phyloP scores from a whole-genome alignment of 257 asterid genomes.

The Nicotiana tabacum region DNA sequence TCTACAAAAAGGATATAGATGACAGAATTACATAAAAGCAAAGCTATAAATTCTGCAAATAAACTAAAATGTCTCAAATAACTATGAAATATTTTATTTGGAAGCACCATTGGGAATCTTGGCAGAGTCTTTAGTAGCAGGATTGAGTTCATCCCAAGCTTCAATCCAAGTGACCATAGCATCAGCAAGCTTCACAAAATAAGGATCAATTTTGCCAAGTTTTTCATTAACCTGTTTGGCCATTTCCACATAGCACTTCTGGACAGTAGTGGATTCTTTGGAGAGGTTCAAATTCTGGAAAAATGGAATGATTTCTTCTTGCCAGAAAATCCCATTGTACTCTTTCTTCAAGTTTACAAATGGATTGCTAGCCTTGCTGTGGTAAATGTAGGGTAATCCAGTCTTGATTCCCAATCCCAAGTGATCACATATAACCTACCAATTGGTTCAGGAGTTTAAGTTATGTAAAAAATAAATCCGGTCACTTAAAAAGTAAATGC shows the following conservation, averaged over 20 bases:
- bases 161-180: slow-evolving; percentile 89
- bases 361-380: slow-evolving; percentile 96
- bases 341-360: slow-evolving; percentile 79
- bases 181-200: slow-evolving; percentile 69
- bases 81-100: slow-evolving; percentile 9
- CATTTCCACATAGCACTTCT: slow-evolving; percentile 67
- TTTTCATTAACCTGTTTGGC: slow-evolving; percentile 70
- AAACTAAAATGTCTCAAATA: not conserved
- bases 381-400: slow-evolving; percentile 88
- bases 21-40: not conserved
- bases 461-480: not conserved
- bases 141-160: slow-evolving; percentile 90
- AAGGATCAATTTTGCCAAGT: slow-evolving; percentile 64
- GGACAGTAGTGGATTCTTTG: slow-evolving; percentile 73
- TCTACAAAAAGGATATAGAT: not conserved
- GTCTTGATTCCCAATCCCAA: slow-evolving; percentile 82
- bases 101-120: slow-evolving; percentile 16
- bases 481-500: no score
- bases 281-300: slow-evolving; percentile 60
- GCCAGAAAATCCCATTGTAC: slow-evolving; percentile 94
- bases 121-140: slow-evolving; percentile 23
- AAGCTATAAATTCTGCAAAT: not conserved
- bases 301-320: slow-evolving; percentile 89
- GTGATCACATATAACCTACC: slow-evolving; percentile 82
- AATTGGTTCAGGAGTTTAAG: not conserved